Conservation (phyloP, 352 stramenopile species). For the Thalassiosira exigua region DNA sequence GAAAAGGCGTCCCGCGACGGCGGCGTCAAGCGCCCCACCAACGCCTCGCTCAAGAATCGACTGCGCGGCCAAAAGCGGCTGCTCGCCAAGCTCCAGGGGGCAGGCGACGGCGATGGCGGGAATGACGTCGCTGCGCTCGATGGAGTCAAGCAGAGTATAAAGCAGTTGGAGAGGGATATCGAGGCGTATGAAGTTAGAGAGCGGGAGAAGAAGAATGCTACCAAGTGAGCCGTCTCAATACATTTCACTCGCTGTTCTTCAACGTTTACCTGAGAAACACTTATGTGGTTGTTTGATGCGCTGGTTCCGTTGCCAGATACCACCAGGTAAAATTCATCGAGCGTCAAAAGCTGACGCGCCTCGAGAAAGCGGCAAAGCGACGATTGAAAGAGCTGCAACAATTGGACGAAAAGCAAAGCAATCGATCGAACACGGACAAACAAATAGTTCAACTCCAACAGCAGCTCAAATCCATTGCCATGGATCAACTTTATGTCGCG, state of each 20-base stretch:
- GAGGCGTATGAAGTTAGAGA: slow-evolving; percentile 29
- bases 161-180: slow-evolving; percentile 56
- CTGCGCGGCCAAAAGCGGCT: slow-evolving; percentile 72
- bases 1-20: slow-evolving; percentile 1
- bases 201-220: slow-evolving; percentile 73
- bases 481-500: slow-evolving; percentile 82
- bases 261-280: no score
- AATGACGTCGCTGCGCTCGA: slow-evolving; percentile 16
- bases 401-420: slow-evolving; percentile 21
- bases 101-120: neutral
- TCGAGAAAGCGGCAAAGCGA: slow-evolving; percentile 62
- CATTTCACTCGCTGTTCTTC: no score
- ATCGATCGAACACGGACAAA: no score
- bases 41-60: slow-evolving; percentile 73
- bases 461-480: slow-evolving; percentile 67
- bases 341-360: slow-evolving; percentile 72
- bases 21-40: slow-evolving; percentile 35
- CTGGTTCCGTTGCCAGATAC: no score
- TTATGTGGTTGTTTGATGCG: no score
- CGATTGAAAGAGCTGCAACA: slow-evolving; percentile 31
- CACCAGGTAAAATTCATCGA: slow-evolving; percentile 84
- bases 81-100: slow-evolving; percentile 61
- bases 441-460: slow-evolving; percentile 40
- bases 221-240: slow-evolving; percentile 60
- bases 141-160: slow-evolving; percentile 35